Conservation (phyloP, 2,329 filamentous ascomycete genomes). For the Fusarium burgessii region DNA sequence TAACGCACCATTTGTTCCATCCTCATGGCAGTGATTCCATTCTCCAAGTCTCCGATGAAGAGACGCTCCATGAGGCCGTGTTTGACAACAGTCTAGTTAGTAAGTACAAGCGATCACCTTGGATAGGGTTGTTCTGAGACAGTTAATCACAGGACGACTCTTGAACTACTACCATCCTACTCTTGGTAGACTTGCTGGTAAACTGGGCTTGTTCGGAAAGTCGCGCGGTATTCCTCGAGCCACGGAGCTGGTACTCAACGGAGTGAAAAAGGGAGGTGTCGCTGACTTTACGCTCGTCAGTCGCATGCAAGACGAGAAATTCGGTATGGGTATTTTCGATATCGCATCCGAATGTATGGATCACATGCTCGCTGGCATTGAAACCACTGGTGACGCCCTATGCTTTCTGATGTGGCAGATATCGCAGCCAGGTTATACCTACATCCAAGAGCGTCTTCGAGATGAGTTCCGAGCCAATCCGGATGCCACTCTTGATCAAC, state of each 20-base stretch:
- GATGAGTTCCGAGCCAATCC: slow-evolving; percentile 9
- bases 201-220: slow-evolving; percentile 26
- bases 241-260: slow-evolving; percentile 16
- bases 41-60: slow-evolving; percentile 9
- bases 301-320: slow-evolving; percentile 28
- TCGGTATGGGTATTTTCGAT: slow-evolving; percentile 4
- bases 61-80: slow-evolving; percentile 24
- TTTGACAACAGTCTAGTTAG: slow-evolving; percentile 29
- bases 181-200: background rate
- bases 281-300: slow-evolving; percentile 32
- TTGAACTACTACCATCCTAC: slow-evolving; percentile 21
- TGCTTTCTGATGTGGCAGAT: slow-evolving; percentile 40
- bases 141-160: slow-evolving; percentile 3
- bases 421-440: slow-evolving; percentile 25
- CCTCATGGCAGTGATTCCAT: slow-evolving; percentile 32
- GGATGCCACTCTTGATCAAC: slow-evolving; percentile 1
- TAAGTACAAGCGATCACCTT: background rate
- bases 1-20: slow-evolving; percentile 27
- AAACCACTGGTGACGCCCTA: slow-evolving; percentile 37
- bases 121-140: background rate
- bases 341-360: slow-evolving; percentile 39
- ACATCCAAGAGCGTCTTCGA: background rate
- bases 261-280: background rate
- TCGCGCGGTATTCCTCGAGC: slow-evolving; percentile 15
- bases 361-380: slow-evolving; percentile 36